Evolutionary conservation across 2,329 filamentous ascomycete species (phyloP).

Genomic region (Pyrenochaeta sp.): DNA sequence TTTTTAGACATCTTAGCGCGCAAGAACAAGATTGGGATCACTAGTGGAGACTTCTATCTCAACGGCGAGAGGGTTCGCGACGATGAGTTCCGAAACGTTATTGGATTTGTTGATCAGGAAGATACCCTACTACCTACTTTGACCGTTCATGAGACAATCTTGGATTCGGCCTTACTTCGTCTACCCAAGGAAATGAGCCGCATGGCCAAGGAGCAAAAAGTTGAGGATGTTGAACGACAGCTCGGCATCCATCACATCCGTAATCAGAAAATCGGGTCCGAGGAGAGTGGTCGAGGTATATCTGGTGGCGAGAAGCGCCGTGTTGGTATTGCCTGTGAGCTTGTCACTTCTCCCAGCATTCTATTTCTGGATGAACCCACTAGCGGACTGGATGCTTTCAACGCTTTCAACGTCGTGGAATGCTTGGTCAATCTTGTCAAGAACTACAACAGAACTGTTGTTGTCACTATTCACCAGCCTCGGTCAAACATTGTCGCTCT

Average conservation of each 20-base stretch:
- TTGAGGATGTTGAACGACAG: conserved; percentile 92
- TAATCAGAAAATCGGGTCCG: conserved; percentile 93
- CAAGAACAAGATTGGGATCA: conserved; percentile 90
- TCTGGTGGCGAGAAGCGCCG: conserved; percentile 96
- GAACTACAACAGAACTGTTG: conserved; percentile 94
- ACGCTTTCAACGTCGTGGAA: conserved; percentile 97
- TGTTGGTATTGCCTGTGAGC: conserved; percentile 95
- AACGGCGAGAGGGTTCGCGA: conserved; percentile 91
- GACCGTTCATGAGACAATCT: conserved; percentile 96
- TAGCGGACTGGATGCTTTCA: conserved; percentile 93
- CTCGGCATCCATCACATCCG: conserved; percentile 94
- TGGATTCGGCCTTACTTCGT: conserved; percentile 89
- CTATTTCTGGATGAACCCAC: conserved; percentile 97
- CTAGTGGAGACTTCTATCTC: conserved; percentile 84
- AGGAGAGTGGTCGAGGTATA: conserved; percentile 93
- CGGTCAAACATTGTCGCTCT: conserved; percentile 97
- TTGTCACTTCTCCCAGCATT: conserved; percentile 96
- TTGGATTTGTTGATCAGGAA: conserved; percentile 98
- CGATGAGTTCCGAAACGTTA: conserved; percentile 85
- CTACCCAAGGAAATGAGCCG: conserved; percentile 92
- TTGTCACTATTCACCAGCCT: conserved; percentile 98
- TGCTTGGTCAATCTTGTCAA: conserved; percentile 94
- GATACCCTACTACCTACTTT: conserved; percentile 95
- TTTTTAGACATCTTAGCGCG: conserved; percentile 95
- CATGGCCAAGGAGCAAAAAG: conserved; percentile 86